A percentile compares a stretch with the other conserved stretches of the same genome.
phyloP scores from a whole-genome alignment of 805 yeast genomes.

The Schwanniomyces vanrijiae region DNA sequence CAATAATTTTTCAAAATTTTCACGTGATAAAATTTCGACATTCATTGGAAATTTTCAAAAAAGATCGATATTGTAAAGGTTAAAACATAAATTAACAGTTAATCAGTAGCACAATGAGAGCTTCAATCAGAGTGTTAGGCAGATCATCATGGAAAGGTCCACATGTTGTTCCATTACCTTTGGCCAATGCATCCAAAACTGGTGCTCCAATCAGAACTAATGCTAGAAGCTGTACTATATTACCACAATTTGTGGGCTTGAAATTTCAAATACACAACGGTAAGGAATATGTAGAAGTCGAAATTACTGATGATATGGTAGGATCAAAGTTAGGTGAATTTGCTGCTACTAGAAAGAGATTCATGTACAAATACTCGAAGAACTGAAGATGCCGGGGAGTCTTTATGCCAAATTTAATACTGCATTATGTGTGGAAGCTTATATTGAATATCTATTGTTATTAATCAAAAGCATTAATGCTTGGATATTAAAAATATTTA shows the following conservation, averaged over 20 bases:
- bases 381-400: constrained; percentile 33
- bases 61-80: background rate
- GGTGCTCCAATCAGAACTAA: constrained; percentile 92
- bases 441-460: background rate
- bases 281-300: constrained; percentile 85
- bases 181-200: constrained; percentile 76
- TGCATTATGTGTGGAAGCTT: background rate
- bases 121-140: constrained; percentile 29
- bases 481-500: background rate
- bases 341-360: constrained; percentile 89
- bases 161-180: constrained; percentile 90
- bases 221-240: constrained; percentile 89
- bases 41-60: constrained; percentile 1
- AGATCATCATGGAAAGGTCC: constrained; percentile 68
- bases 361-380: constrained; percentile 77
- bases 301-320: constrained; percentile 92
- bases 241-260: constrained; percentile 94
- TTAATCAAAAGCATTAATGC: background rate
- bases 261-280: constrained; percentile 96
- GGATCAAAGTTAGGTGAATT: constrained; percentile 94
- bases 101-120: constrained; percentile 25
- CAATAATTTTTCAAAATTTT: constrained; percentile 1
- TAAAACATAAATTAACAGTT: background rate
- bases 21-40: background rate
- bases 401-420: background rate